Conservation (phyloP, 2,329 filamentous ascomycete species). For the Scytalidium sp. region DNA sequence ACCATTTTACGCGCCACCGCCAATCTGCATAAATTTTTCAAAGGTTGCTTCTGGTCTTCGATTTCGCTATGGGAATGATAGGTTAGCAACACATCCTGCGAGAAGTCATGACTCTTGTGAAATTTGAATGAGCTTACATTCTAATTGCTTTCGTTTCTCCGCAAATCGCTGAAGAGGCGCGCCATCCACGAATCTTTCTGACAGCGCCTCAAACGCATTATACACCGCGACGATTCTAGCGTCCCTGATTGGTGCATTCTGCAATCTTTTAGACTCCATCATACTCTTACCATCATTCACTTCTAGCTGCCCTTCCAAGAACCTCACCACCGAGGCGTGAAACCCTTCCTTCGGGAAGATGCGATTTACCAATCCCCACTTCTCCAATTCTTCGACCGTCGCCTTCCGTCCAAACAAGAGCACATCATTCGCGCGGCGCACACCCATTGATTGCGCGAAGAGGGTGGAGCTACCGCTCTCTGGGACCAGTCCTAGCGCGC, state of each 20-base stretch:
- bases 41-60: no score
- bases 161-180: conserved; percentile 41
- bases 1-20: no score
- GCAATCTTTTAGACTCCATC: conserved; percentile 48
- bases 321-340: conserved; percentile 35
- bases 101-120: not conserved
- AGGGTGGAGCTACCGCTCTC: conserved; percentile 44
- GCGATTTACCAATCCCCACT: conserved; percentile 42
- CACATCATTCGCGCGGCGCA: conserved; percentile 48
- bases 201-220: conserved; percentile 44
- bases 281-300: conserved; percentile 48
- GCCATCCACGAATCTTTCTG: conserved; percentile 45
- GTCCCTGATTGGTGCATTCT: conserved; percentile 42
- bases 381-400: conserved; percentile 37
- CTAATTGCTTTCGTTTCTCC: conserved; percentile 33
- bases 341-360: conserved; percentile 40
- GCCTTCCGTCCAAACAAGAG: conserved; percentile 48
- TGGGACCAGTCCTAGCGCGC: conserved; percentile 43
- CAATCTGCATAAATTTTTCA: no score
- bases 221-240: conserved; percentile 42
- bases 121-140: conserved; percentile 23
- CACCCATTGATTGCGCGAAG: conserved; percentile 44
- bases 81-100: not conserved
- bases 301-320: conserved; percentile 38
- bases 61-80: no score